phyloP scores from a whole-genome alignment of 1,284 basidiomycete genomes.

The Somion occarium region DNA sequence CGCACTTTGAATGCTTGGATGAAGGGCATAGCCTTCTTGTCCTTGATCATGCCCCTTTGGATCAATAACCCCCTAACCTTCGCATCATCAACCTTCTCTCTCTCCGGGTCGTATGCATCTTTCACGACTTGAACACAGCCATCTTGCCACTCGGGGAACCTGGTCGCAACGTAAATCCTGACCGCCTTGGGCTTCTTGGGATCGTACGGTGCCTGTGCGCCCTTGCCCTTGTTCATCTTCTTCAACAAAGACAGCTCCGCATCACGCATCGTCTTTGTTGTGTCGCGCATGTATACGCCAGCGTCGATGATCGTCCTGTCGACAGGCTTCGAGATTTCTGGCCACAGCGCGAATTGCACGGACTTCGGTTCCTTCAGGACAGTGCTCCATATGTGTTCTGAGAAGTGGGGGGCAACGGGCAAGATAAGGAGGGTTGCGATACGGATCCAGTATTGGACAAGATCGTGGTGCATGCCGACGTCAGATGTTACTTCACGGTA shows the following conservation, averaged over 20 bases:
- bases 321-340: slow-evolving; percentile 52
- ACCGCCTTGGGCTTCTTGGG: slow-evolving; percentile 83
- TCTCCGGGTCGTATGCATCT: slow-evolving; percentile 59
- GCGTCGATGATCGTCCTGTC: slow-evolving; percentile 67
- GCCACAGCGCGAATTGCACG: slow-evolving; percentile 83
- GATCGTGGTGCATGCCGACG: slow-evolving; percentile 87
- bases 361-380: slow-evolving; percentile 74
- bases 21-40: slow-evolving; percentile 96
- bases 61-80: slow-evolving; percentile 72
- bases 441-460: slow-evolving; percentile 80
- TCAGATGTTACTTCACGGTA: slow-evolving; percentile 92
- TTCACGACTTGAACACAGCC: slow-evolving; percentile 74
- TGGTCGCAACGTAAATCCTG: slow-evolving; percentile 84
- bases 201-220: slow-evolving; percentile 55
- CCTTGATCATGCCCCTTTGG: slow-evolving; percentile 85
- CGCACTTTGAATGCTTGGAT: slow-evolving; percentile 86
- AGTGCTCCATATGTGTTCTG: slow-evolving; percentile 86
- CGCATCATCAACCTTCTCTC: slow-evolving; percentile 78
- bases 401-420: slow-evolving; percentile 93
- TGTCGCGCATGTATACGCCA: slow-evolving; percentile 80
- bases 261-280: slow-evolving; percentile 87
- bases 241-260: slow-evolving; percentile 79
- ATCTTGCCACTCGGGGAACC: slow-evolving; percentile 95
- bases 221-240: slow-evolving; percentile 67
- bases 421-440: slow-evolving; percentile 75